Percentiles rank a stretch among this genome's conserved stretches.
phyloP scores from a whole-genome alignment of 2,329 filamentous ascomycete species.

The Coniochaeta ligniaria region DNA sequence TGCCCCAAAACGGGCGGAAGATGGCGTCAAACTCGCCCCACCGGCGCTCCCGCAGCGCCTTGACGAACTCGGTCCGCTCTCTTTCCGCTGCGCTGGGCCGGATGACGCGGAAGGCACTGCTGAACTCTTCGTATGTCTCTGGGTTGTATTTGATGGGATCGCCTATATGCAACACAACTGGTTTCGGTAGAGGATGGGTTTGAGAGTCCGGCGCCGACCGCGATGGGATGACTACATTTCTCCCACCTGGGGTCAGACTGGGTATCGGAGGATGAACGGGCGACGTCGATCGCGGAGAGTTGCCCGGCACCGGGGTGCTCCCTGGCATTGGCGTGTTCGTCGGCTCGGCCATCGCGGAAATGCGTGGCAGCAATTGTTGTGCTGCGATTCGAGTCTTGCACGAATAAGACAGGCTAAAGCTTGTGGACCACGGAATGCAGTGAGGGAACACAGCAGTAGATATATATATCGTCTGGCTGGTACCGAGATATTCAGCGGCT shows the following conservation, averaged over 20 bases:
- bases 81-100: constrained; percentile 44
- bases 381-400: background rate
- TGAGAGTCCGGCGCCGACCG: constrained; percentile 5
- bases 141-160: constrained; percentile 50
- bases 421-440: background rate
- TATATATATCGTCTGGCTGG: background rate
- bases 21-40: constrained; percentile 48
- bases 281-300: constrained; percentile 19
- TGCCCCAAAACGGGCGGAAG: constrained; percentile 51
- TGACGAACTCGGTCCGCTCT: constrained; percentile 38
- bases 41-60: constrained; percentile 38
- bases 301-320: constrained; percentile 18
- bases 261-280: constrained; percentile 15
- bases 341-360: constrained; percentile 21
- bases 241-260: constrained; percentile 16
- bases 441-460: background rate
- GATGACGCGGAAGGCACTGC: constrained; percentile 38
- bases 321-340: constrained; percentile 20
- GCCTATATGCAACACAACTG: constrained; percentile 67
- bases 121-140: constrained; percentile 35
- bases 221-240: constrained; percentile 9
- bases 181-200: constrained; percentile 20
- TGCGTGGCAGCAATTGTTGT: background rate
- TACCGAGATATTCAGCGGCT: background rate
- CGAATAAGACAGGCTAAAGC: background rate